Evolutionary conservation across 352 stramenopile genomes (phyloP).

Genomic region (Globisporangium carolinianum): DNA sequence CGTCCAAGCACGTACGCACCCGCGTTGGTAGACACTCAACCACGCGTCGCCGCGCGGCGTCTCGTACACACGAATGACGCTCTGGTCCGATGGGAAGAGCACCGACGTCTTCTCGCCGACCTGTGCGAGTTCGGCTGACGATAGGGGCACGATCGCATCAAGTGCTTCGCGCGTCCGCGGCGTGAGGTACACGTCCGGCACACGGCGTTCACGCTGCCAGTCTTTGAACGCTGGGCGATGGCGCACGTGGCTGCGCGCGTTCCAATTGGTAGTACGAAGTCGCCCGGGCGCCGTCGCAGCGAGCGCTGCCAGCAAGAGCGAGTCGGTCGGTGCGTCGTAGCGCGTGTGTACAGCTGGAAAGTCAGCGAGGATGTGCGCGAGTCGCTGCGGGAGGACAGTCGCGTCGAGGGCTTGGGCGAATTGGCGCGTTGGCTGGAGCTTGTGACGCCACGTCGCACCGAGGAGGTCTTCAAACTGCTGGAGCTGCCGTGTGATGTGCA

Average conservation of each 20-base stretch:
- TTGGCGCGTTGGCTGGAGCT: slow-evolving; percentile 31
- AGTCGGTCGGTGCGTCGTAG: slow-evolving; percentile 54
- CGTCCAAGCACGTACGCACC: slow-evolving; percentile 17
- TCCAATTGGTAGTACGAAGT: slow-evolving; percentile 40
- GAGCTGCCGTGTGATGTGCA: slow-evolving; percentile 56
- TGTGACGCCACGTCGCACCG: slow-evolving; percentile 37
- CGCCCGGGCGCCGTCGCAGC: slow-evolving; percentile 41
- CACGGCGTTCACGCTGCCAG: slow-evolving; percentile 39
- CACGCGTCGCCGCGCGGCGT: slow-evolving; percentile 31
- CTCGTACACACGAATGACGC: slow-evolving; percentile 43
- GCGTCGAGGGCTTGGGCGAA: slow-evolving; percentile 29
- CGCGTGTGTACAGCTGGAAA: slow-evolving; percentile 27
- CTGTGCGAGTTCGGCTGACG: slow-evolving; percentile 30
- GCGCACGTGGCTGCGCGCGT: slow-evolving; percentile 48
- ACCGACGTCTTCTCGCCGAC: slow-evolving; percentile 39
- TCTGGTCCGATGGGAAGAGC: slow-evolving; percentile 67
- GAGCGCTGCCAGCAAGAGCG: slow-evolving; percentile 42
- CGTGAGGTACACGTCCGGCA: slow-evolving; percentile 49
- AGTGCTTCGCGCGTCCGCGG: slow-evolving; percentile 40
- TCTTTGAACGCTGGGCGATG: slow-evolving; percentile 61
- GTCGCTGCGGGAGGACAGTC: slow-evolving; percentile 51
- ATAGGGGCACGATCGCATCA: slow-evolving; percentile 43
- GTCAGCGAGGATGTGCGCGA: slow-evolving; percentile 37
- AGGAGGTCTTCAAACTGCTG: slow-evolving; percentile 53
- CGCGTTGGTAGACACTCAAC: slow-evolving; percentile 59